Evolutionary conservation across 164 flowering plant species (phyloP).

Genomic region (Aristolochia fimbriata): DNA sequence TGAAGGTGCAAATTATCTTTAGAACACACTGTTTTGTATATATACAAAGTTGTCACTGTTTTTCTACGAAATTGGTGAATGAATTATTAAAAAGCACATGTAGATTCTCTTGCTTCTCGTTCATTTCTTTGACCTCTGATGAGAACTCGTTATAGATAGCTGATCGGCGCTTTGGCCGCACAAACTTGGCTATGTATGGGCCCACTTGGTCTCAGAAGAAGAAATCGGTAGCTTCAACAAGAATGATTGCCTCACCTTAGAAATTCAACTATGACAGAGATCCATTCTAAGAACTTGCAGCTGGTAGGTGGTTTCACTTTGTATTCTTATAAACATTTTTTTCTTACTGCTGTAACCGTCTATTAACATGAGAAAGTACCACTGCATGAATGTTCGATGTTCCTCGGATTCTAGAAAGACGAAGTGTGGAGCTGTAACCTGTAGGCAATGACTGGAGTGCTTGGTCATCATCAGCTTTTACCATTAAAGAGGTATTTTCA

Average conservation of each 20-base stretch:
- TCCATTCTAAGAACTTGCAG: too few relatives aligned
- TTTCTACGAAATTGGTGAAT: not conserved
- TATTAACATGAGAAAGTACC: too few relatives aligned
- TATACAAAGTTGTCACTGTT: not conserved
- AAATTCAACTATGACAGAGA: too few relatives aligned
- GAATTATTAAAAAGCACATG: not conserved
- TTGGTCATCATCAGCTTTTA: too few relatives aligned
- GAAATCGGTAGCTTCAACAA: conserved; percentile 13
- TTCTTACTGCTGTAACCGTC: too few relatives aligned
- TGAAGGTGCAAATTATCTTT: conserved; percentile 37
- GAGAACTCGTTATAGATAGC: conserved; percentile 45
- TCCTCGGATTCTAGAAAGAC: too few relatives aligned
- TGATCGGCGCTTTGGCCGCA: conserved; percentile 85
- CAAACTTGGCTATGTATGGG: conserved; percentile 86
- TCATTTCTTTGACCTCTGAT: not conserved
- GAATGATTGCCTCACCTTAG: not conserved
- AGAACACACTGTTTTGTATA: not conserved
- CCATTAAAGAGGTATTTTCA: too few relatives aligned
- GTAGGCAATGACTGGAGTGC: too few relatives aligned
- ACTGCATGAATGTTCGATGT: too few relatives aligned
- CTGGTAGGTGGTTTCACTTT: too few relatives aligned
- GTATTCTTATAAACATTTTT: too few relatives aligned
- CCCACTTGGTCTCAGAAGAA: conserved; percentile 83
- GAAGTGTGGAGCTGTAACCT: too few relatives aligned
- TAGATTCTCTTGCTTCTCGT: not conserved